phyloP scores from a whole-genome alignment of 495 filamentous ascomycete species.

The Rusavskia elegans region DNA sequence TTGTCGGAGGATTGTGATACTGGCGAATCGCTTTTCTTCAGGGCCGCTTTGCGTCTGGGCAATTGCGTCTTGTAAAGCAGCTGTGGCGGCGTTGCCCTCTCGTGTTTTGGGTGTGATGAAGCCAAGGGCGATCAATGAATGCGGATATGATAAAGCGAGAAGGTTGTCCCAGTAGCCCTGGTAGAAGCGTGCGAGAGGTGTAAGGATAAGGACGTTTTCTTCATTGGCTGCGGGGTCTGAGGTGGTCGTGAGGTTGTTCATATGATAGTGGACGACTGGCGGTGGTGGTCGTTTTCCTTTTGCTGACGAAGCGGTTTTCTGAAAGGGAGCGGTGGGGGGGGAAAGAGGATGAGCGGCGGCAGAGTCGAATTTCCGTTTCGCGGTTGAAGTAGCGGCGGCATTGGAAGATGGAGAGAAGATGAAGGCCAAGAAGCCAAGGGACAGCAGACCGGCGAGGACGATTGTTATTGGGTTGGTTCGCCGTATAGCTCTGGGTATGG shows the following conservation, averaged over 20 bases:
- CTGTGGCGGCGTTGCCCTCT: conserved; percentile 71
- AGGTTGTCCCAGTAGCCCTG: conserved; percentile 92
- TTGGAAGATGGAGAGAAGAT: conserved; percentile 35
- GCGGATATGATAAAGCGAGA: conserved; percentile 69
- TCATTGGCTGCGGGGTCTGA: conserved; percentile 53
- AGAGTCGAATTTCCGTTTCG: conserved; percentile 34
- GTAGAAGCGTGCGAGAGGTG: conserved; percentile 85
- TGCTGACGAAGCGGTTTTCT: conserved; percentile 41
- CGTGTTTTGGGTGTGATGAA: conserved; percentile 89
- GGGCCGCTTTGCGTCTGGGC: conserved; percentile 65
- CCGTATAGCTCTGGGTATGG: conserved; percentile 42
- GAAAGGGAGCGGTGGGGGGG: conserved; percentile 70
- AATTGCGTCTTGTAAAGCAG: conserved; percentile 69
- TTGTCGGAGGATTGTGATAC: conserved; percentile 84
- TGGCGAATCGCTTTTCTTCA: conserved; percentile 69
- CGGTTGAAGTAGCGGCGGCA: conserved; percentile 25
- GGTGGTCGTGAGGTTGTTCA: conserved; percentile 83
- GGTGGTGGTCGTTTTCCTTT: conserved; percentile 48
- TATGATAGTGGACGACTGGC: conserved; percentile 85
- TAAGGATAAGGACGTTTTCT: conserved; percentile 82
- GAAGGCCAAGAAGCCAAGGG: conserved; percentile 50
- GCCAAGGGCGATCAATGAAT: conserved; percentile 84
- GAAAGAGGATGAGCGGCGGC: conserved; percentile 62
- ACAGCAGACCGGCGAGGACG: conserved; percentile 40
- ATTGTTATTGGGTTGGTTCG: conserved; percentile 53